Conservation (phyloP, 106 monocot genomes). For the Dendrobium huoshanense region DNA sequence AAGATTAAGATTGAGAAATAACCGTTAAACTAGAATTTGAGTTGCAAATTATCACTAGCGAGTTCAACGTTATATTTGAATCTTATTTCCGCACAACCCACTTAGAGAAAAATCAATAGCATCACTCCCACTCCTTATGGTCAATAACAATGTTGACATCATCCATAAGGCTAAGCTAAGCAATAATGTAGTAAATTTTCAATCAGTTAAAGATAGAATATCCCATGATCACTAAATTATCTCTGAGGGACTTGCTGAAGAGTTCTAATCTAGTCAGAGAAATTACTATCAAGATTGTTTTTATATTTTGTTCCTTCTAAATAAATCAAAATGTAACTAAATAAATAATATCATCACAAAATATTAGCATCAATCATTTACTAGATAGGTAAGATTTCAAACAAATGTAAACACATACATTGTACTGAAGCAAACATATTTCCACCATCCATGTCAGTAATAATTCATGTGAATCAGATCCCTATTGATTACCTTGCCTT, state of each 20-base stretch:
- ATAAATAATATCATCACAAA: too few relatives aligned
- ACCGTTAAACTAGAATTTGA: too few relatives aligned
- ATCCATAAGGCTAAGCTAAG: neutral
- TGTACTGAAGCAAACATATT: neutral
- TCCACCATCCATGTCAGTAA: neutral
- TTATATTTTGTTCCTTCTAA: neutral
- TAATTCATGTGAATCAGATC: neutral
- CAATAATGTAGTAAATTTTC: neutral
- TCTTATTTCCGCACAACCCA: neutral
- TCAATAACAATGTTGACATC: neutral
- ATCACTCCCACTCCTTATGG: neutral
- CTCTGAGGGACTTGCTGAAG: too few relatives aligned
- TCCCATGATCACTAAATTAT: too few relatives aligned
- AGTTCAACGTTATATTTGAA: neutral
- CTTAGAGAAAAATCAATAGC: neutral
- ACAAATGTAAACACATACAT: neutral
- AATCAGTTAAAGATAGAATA: neutral
- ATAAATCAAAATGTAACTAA: neutral
- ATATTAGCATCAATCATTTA: neutral
- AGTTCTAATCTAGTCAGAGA: neutral
- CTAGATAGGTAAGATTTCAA: neutral
- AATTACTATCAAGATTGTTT: neutral
- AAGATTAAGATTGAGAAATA: too few relatives aligned
- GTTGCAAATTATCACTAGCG: too few relatives aligned
- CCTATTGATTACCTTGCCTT: neutral